A percentile compares a stretch with the other conserved stretches of the same genome.
phyloP scores from a whole-genome alignment of 768 basidiomycete species.

The Neoboletus magnificus region DNA sequence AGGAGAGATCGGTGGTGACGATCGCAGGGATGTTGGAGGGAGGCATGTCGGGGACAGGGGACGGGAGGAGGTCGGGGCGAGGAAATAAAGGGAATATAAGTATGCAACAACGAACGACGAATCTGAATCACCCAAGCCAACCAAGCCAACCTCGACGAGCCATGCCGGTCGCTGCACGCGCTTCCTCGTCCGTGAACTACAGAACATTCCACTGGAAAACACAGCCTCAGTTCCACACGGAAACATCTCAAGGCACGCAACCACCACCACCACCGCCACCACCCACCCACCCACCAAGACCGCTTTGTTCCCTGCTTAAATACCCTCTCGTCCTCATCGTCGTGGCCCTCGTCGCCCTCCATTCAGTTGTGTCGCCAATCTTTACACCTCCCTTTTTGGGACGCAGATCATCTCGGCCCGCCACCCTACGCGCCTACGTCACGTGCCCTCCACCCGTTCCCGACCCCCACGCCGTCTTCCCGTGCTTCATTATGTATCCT shows the following conservation, averaged over 20 bases:
- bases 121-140: background rate
- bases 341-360: background rate
- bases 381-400: constrained; percentile 20
- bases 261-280: constrained; percentile 11
- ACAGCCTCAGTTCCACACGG: constrained; percentile 25
- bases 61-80: background rate
- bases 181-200: background rate
- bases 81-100: constrained; percentile 5
- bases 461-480: constrained; percentile 12
- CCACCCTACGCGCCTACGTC: constrained; percentile 9
- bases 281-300: background rate
- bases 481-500: constrained; percentile 17
- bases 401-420: constrained; percentile 23
- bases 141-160: background rate
- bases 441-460: constrained; percentile 6
- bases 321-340: background rate
- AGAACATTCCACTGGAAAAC: constrained; percentile 31
- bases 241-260: constrained; percentile 4
- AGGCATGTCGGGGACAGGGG: constrained; percentile 15
- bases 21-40: constrained; percentile 31
- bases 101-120: constrained; percentile 1
- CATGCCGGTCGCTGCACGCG: background rate
- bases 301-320: background rate
- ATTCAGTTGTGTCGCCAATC: background rate
- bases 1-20: constrained; percentile 36